Percentiles rank a stretch among this genome's conserved stretches.
These are phyloP conservation scores for Globisporangium alternatum DNA, from an alignment of 352 stramenopile species.

Conservation along the genomic window DNA sequence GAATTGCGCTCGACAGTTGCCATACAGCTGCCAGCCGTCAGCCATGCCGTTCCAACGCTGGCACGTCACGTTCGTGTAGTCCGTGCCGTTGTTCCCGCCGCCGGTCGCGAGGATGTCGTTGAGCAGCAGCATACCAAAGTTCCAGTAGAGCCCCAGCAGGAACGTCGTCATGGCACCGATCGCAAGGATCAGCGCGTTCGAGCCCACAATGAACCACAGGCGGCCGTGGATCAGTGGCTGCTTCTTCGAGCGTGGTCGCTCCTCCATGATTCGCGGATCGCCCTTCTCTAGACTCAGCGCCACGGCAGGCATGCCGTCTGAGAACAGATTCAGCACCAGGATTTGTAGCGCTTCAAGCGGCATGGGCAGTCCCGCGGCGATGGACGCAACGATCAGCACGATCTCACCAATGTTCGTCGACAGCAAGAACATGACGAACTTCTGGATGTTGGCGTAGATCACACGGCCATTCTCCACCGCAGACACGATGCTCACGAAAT, in stretches of 20 bases:
- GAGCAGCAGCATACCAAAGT: constrained; percentile 48
- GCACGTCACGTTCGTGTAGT: constrained; percentile 62
- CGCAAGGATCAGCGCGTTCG: constrained; percentile 57
- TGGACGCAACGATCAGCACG: constrained; percentile 72
- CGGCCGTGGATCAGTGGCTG: constrained; percentile 54
- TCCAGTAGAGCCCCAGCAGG: constrained; percentile 69
- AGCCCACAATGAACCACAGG: constrained; percentile 57
- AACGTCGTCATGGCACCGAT: constrained; percentile 44
- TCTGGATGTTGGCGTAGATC: constrained; percentile 98
- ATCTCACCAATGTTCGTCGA: constrained; percentile 97
- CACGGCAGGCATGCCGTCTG: constrained; percentile 87
- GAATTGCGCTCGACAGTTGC: constrained; percentile 49
- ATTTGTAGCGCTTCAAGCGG: constrained; percentile 97
- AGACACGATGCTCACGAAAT: constrained; percentile 97
- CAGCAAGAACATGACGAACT: constrained; percentile 98
- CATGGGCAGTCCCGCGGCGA: constrained; percentile 57
- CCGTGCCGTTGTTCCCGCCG: constrained; percentile 32
- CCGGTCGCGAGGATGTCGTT: constrained; percentile 53
- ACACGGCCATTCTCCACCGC: constrained; percentile 95
- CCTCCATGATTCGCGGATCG: constrained; percentile 61
- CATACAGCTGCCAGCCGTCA: constrained; percentile 46
- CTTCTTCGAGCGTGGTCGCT: constrained; percentile 54
- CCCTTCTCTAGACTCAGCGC: constrained; percentile 73
- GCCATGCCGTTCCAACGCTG: constrained; percentile 46
- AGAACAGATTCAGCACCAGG: constrained; percentile 99